Base-by-base conservation (phyloP, 441 rosid species). In the Daphne laureola region DNA sequence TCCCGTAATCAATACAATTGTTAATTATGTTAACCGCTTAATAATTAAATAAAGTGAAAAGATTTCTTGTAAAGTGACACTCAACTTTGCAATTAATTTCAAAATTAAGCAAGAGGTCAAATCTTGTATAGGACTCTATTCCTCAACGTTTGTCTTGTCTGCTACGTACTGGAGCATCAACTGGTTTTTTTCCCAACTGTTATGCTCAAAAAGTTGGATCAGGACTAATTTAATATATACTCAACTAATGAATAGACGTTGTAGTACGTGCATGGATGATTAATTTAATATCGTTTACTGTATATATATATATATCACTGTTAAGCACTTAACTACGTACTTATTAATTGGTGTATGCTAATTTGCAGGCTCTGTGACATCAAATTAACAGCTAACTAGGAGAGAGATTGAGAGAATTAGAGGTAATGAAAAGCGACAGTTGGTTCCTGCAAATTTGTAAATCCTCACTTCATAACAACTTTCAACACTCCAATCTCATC, bases 171-270 rank as follows among this genome's bases (percentile, higher is more conserved):
- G 53, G 14, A 17, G 56, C 42, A 47, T 50, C 48, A 41, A 18
- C 35, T 31, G 38, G 38, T 31, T 77, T 74, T 77, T 74, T 80
- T 75, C 81, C 67, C 74, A 75, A 81, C 81, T 44, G 74, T 73
- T 73, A 71, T 73, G 72, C 51, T 76, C 71, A 70, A 58, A 25
- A 13, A n/a, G 21, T 59, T 13, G 57, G 67, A 23, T 31, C 40
- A 55, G 23, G 38, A 31, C 11, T 31, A 31, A 31, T 31, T 5
- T 7, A 31, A 31, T 31, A 27, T 27, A 27, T 11, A 31, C 38
- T 31, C 7, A 31, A 31, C 38, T 31, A 31, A 6, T 31, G 38
- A 31, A 6, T 31, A 9, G 35, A 27, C n/a, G 8, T 21, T 31
- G 0, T 31, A 31, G 38, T n/a, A 23, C 17, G 56, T 8, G 14